Percentiles rank a stretch among this genome's conserved stretches.
phyloP scores from a whole-genome alignment of 73 alveolate species.

The Paramecium biaurelia region DNA sequence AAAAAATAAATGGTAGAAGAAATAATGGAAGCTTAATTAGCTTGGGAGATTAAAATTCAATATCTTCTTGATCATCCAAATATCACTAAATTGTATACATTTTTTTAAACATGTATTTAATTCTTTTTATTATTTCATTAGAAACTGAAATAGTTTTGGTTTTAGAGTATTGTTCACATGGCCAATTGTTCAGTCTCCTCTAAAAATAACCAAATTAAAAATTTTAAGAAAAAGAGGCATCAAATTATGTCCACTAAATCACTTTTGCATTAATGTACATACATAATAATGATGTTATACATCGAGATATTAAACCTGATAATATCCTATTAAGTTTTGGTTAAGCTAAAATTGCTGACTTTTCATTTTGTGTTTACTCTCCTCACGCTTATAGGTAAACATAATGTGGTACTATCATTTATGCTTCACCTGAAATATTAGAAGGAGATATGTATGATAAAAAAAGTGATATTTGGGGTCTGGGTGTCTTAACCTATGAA shows the following conservation, averaged over 20 bases:
- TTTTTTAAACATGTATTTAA: constrained; percentile 9
- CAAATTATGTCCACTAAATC: constrained; percentile 24
- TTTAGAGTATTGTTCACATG: constrained; percentile 35
- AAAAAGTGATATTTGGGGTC: constrained; percentile 91
- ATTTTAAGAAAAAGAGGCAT: constrained; percentile 49
- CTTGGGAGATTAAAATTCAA: constrained; percentile 52
- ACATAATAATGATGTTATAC: constrained; percentile 58
- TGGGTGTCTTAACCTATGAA: constrained; percentile 93
- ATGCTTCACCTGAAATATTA: constrained; percentile 98
- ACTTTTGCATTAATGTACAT: constrained; percentile 29
- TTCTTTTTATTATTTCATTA: background rate
- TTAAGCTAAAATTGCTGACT: constrained; percentile 42
- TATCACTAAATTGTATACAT: constrained; percentile 27
- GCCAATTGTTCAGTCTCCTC: background rate
- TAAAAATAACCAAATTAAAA: background rate
- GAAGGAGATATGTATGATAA: constrained; percentile 79
- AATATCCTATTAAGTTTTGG: constrained; percentile 46
- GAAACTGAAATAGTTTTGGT: constrained; percentile 42
- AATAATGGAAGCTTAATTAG: constrained; percentile 36
- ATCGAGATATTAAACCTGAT: constrained; percentile 62
- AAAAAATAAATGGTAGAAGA: constrained; percentile 1
- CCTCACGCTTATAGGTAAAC: constrained; percentile 83
- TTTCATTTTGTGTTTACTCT: constrained; percentile 26
- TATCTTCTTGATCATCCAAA: constrained; percentile 44
- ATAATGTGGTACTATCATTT: constrained; percentile 97